Percentiles rank a stretch among this genome's conserved stretches.
phyloP scores from a whole-genome alignment of 1,139 yeast species.

The Blastobotrys buckinghamii region DNA sequence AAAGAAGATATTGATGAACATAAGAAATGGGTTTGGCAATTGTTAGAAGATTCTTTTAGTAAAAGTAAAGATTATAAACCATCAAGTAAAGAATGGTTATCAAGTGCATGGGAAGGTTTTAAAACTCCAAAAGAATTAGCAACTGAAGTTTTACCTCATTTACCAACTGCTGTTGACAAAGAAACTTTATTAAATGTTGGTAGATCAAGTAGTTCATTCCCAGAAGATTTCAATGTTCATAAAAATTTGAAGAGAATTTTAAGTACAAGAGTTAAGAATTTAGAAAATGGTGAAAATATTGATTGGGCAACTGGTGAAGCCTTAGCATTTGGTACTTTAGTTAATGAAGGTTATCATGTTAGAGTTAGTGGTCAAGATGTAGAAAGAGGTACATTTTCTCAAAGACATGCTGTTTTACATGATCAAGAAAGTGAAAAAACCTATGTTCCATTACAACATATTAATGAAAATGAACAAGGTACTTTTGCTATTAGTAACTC shows the following conservation, averaged over 20 bases:
- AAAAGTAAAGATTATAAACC: slow-evolving; percentile 89
- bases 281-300: slow-evolving; percentile 86
- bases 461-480: slow-evolving; percentile 69
- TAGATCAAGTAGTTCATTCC: slow-evolving; percentile 70
- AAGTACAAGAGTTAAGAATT: slow-evolving; percentile 77
- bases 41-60: slow-evolving; percentile 81
- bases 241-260: slow-evolving; percentile 94
- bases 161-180: slow-evolving; percentile 88
- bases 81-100: slow-evolving; percentile 94
- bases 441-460: slow-evolving; percentile 77
- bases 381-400: slow-evolving; percentile 99
- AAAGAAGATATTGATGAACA: slow-evolving; percentile 89
- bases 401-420: slow-evolving; percentile 97
- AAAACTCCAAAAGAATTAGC: slow-evolving; percentile 97
- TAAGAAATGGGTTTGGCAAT: slow-evolving; percentile 96
- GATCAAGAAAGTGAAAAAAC: slow-evolving; percentile 85
- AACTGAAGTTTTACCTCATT: slow-evolving; percentile 89
- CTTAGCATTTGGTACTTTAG: slow-evolving; percentile 89
- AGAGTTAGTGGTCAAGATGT: slow-evolving; percentile 99
- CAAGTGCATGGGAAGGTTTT: slow-evolving; percentile 98
- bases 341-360: slow-evolving; percentile 90
- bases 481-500: slow-evolving; percentile 88
- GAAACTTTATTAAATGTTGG: slow-evolving; percentile 73
- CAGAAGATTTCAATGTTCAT: slow-evolving; percentile 83
- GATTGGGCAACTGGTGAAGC: slow-evolving; percentile 99